These are phyloP conservation scores for Arachnomyces sp. DNA, from an alignment of 2,329 filamentous ascomycete genomes.

Conservation along the genomic window DNA sequence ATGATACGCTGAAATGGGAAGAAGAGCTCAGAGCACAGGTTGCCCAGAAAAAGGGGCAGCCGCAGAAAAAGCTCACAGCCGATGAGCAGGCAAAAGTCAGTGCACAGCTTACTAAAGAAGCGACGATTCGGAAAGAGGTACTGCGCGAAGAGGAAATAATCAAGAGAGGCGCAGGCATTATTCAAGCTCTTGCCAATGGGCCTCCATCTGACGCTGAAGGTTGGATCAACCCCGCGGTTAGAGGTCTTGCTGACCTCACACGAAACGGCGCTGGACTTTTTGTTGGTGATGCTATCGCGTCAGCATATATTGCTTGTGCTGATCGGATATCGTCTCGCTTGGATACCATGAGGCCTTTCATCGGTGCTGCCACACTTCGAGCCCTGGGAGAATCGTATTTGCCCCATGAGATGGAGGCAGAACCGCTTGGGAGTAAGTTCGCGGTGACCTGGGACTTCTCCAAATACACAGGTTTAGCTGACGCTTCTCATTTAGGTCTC, in stretches of 20 bases:
- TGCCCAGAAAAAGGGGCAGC: slow-evolving; percentile 79
- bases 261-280: slow-evolving; percentile 69
- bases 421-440: slow-evolving; percentile 62
- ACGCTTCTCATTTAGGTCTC: slow-evolving; percentile 41
- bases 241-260: slow-evolving; percentile 64
- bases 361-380: slow-evolving; percentile 80
- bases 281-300: slow-evolving; percentile 69
- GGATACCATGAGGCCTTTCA: slow-evolving; percentile 68
- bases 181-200: slow-evolving; percentile 71
- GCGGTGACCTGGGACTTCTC: background rate
- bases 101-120: slow-evolving; percentile 81
- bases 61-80: slow-evolving; percentile 79
- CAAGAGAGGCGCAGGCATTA: slow-evolving; percentile 75
- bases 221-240: slow-evolving; percentile 81
- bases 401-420: slow-evolving; percentile 63
- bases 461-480: slow-evolving; percentile 3
- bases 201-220: slow-evolving; percentile 81
- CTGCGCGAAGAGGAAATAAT: slow-evolving; percentile 62
- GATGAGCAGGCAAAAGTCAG: slow-evolving; percentile 89
- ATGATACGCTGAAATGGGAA: slow-evolving; percentile 95
- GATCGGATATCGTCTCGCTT: slow-evolving; percentile 67
- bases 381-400: slow-evolving; percentile 67
- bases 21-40: slow-evolving; percentile 80
- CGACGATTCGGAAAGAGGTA: slow-evolving; percentile 67
- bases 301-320: slow-evolving; percentile 72